These are phyloP conservation scores for Enterospora canceri DNA, from an alignment of 371 early-diverging fungal species.

Conservation along the genomic window DNA sequence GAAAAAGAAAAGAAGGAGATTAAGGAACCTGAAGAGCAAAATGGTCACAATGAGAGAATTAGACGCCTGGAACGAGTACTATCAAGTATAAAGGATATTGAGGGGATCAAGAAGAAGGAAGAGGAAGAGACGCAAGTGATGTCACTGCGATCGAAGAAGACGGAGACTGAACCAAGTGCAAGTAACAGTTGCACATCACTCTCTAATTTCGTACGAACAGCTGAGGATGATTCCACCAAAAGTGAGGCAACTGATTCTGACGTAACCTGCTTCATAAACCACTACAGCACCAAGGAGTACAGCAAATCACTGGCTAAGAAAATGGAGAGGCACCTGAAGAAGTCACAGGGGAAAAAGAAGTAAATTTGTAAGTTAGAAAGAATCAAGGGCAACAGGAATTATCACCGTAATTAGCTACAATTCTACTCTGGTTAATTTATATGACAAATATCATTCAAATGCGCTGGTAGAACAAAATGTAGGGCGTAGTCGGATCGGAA, in stretches of 20 bases:
- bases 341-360: background rate
- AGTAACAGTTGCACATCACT: background rate
- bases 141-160: background rate
- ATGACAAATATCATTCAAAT: background rate
- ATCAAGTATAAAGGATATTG: background rate
- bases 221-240: background rate
- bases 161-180: background rate
- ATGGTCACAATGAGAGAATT: background rate
- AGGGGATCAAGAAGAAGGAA: background rate
- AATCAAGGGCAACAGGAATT: background rate
- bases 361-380: background rate
- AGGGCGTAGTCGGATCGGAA: conserved; percentile 1
- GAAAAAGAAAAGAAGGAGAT: background rate
- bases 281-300: conserved; percentile 15
- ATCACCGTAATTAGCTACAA: background rate
- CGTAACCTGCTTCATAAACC: conserved; percentile 8
- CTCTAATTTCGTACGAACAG: background rate
- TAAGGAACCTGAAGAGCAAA: background rate
- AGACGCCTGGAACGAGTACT: background rate
- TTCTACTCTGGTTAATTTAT: background rate
- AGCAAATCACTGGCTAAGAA: conserved; percentile 9
- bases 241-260: background rate
- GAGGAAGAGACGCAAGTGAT: background rate
- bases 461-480: conserved; percentile 31
- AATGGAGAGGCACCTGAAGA: conserved; percentile 10